These are phyloP conservation scores for Diutina rugosa DNA, from an alignment of 1,139 yeast species.

Conservation along the genomic window DNA sequence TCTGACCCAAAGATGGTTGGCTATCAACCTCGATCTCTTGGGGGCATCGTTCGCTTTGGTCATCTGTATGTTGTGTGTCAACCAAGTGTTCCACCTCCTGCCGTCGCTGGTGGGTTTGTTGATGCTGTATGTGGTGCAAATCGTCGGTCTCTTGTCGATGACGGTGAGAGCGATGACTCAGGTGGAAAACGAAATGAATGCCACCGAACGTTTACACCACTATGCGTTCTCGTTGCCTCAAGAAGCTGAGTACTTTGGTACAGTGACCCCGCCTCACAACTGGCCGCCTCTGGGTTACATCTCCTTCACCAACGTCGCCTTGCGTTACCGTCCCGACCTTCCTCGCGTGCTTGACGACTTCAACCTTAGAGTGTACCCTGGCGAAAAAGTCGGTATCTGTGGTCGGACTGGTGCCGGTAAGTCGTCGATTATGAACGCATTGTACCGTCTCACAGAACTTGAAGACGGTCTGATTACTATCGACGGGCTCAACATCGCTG, in stretches of 20 bases:
- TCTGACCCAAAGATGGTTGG: slow-evolving; percentile 73
- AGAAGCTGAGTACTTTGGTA: slow-evolving; percentile 33
- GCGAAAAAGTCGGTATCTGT: slow-evolving; percentile 60
- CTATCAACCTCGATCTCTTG: slow-evolving; percentile 41
- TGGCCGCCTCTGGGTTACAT: slow-evolving; percentile 55
- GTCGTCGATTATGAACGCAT: slow-evolving; percentile 53
- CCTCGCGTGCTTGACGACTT: slow-evolving; percentile 60
- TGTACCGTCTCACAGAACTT: slow-evolving; percentile 49
- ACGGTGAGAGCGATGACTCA: slow-evolving; percentile 46
- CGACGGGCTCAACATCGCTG: slow-evolving; percentile 48
- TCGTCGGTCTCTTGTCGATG: slow-evolving; percentile 35
- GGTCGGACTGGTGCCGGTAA: slow-evolving; percentile 81
- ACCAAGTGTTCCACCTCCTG: slow-evolving; percentile 28
- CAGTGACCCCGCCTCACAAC: slow-evolving; percentile 32
- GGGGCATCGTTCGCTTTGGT: slow-evolving; percentile 6
- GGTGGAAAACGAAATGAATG: slow-evolving; percentile 72
- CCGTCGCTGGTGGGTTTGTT: slow-evolving; percentile 66
- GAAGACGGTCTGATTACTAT: slow-evolving; percentile 37
- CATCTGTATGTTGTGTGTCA: slow-evolving; percentile 8
- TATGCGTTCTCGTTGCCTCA: slow-evolving; percentile 52
- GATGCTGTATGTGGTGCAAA: slow-evolving; percentile 42
- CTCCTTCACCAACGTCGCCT: slow-evolving; percentile 39
- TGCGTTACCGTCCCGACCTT: slow-evolving; percentile 65
- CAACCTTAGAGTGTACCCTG: slow-evolving; percentile 29
- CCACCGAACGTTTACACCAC: slow-evolving; percentile 68